phyloP scores from a whole-genome alignment of 257 asterid species.

The Solanum corneliomulleri region DNA sequence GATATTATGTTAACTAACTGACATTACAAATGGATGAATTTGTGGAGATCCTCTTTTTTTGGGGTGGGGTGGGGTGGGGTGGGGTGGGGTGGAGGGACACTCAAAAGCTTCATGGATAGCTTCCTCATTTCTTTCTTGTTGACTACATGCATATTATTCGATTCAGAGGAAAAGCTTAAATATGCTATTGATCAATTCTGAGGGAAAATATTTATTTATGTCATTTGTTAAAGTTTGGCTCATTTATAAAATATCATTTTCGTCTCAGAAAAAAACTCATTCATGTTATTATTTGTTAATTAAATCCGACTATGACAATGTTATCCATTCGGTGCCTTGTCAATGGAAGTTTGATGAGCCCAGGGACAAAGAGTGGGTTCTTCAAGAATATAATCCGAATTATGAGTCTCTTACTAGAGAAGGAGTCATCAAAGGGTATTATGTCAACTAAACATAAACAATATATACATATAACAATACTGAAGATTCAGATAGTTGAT shows the following conservation, averaged over 20 bases:
- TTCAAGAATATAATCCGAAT: constrained; percentile 38
- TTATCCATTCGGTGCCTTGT: constrained; percentile 3
- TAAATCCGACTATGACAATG: constrained; percentile 28
- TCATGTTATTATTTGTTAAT: no score
- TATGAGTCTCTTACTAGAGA: constrained; percentile 65
- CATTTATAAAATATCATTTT: not conserved
- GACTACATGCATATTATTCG: not conserved
- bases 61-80: no score
- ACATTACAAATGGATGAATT: not conserved
- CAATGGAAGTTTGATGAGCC: constrained; percentile 65
- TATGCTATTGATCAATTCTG: not conserved
- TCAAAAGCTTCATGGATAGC: not conserved
- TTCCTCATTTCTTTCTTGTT: not conserved
- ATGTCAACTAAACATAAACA: constrained; percentile 22
- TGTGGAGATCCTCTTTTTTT: not conserved
- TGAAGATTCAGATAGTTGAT: not conserved
- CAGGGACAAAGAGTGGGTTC: constrained; percentile 2
- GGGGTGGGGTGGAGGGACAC: not conserved
- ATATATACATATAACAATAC: not conserved
- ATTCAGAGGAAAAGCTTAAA: not conserved
- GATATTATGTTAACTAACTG: constrained; percentile 27
- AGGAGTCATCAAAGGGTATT: constrained; percentile 55
- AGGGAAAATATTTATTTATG: not conserved
- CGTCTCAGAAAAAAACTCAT: not conserved
- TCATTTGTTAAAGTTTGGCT: not conserved